Evolutionary conservation across 768 basidiomycete species (phyloP), one percentile per base, ranked within the genome.

Genomic region (Chalciporus pseudorubinellus): DNA sequence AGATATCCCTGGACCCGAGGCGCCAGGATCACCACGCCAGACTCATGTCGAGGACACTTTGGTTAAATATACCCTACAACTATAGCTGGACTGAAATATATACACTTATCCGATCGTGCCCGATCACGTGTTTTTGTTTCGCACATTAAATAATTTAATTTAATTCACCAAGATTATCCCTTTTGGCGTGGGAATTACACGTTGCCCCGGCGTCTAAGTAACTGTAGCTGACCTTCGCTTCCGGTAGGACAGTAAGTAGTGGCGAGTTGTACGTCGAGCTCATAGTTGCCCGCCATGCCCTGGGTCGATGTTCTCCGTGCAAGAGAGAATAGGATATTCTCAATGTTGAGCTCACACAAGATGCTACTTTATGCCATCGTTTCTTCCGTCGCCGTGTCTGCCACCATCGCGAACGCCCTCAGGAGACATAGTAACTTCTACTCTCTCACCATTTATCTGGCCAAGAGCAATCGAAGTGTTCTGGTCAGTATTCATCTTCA

Each of bases 361-460:
- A 69, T 93, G 46, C 66, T 86, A 22, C 65, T 90, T 40, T 97
- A 98, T 64, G 74, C 77, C 28, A 50, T 83, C 12, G 61, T 85
- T 50, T 94, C 92, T 24, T 72, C 83, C 43, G 56, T 82, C 22
- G 82, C 90, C 0, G 83, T 94, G 36, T 79, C 79, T 1, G 83
- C 80, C 18, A 87, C 89, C 22, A 77, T 98, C 53, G 70, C 79
- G 44, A 91, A 88, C 69, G 93, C 93, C 11, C 78, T 93, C 63
- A 80, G 84, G 61, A 85, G 79, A 47, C 80, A 95, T 61, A 85
- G 84, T 62, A 97, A 94, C 74, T 98, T 98, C 73, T 99, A 95
- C 67, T 87, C 94, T 14, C 87, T 95, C 3, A 83, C 91, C 26
- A 92, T 99, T 3, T 89, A 86, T 63, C 80, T 99, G n/a, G 89